Base-by-base conservation (phyloP, 2,329 filamentous ascomycete species). In the Colletotrichum cereale region DNA sequence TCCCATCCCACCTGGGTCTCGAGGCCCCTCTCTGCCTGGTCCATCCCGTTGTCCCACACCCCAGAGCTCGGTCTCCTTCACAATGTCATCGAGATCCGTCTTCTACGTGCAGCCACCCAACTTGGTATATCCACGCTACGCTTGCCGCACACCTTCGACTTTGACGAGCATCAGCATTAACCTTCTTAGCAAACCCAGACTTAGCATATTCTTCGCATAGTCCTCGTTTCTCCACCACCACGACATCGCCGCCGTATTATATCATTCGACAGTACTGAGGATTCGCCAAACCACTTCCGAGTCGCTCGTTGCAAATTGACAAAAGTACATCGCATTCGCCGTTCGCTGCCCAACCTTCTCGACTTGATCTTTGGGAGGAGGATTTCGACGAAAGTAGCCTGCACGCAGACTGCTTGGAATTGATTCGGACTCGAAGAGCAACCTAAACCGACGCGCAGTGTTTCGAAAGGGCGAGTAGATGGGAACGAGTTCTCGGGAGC, bases 41-140 rank as follows among this genome's bases (percentile, higher is more conserved):
- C 67, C 66, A 67, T 71, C 66, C 71, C 60, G 66, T 73, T 71
- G 71, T 71, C 67, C 73, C 73, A 74, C 73, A 74, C 67, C 71
- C 63, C 44, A 58, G 61, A 69, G 67, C 66, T 74, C 71, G 73
- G 73, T 71, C 73, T 74, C 57, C 47, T 72, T 62, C 38, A 55
- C 62, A 61, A 67, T 74, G 73, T 74, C 73, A 74, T 74, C 73
- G 73, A 74, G 73, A 74, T 74, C 67, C 67, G 47, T 63, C 62
- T 58, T 67, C 52, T 57, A 61, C 34, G 47, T 57, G 60, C 66
- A 62, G 60, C 55, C 70, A 64, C 66, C 72, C 70, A 60, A 56
- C 40, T 55, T 61, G 62, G 66, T 74, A 74, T 74, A 74, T 71
- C 71, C 73, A 74, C 62, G 40, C 67, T 64, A 71, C 42, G 36